phyloP scores from a whole-genome alignment of 2,329 filamentous ascomycete species.

The Claviceps pazoutovae region DNA sequence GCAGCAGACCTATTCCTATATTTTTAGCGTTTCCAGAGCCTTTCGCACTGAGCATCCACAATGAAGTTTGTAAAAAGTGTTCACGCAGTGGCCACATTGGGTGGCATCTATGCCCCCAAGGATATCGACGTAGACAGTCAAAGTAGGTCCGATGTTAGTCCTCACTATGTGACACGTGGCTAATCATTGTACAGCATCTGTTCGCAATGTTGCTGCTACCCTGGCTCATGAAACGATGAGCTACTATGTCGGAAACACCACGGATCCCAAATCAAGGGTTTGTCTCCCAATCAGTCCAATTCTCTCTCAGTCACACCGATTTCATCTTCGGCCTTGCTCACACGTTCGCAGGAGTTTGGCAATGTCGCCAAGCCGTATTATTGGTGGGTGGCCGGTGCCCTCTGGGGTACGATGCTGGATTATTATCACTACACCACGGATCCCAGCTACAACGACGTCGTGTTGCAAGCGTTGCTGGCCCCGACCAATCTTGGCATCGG shows the following conservation, averaged over 20 bases:
- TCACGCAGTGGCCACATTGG: conserved; percentile 11
- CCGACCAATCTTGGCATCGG: conserved; percentile 40
- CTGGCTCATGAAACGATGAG: conserved; percentile 47
- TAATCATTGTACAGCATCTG: conserved; percentile 32
- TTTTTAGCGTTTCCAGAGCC: background rate
- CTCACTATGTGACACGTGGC: background rate
- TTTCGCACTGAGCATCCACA: background rate
- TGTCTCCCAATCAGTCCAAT: background rate
- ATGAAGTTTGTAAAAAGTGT: conserved; percentile 14
- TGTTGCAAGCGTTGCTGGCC: conserved; percentile 43
- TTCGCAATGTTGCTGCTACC: conserved; percentile 45
- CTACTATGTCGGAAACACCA: conserved; percentile 50
- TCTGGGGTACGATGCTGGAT: conserved; percentile 55
- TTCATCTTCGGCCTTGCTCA: background rate
- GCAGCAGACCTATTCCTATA: too few relatives aligned
- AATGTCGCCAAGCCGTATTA: conserved; percentile 55
- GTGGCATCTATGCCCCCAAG: conserved; percentile 20
- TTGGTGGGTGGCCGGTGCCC: conserved; percentile 52
- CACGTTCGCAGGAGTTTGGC: conserved; percentile 32
- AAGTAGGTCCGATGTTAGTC: conserved; percentile 14
- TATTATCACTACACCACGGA: conserved; percentile 56
- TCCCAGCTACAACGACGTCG: conserved; percentile 43
- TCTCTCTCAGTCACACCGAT: too few relatives aligned
- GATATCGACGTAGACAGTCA: conserved; percentile 24
- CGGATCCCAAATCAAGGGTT: conserved; percentile 31